Conservation (phyloP, 352 stramenopile genomes). For the Phytophthora uliginosa region DNA sequence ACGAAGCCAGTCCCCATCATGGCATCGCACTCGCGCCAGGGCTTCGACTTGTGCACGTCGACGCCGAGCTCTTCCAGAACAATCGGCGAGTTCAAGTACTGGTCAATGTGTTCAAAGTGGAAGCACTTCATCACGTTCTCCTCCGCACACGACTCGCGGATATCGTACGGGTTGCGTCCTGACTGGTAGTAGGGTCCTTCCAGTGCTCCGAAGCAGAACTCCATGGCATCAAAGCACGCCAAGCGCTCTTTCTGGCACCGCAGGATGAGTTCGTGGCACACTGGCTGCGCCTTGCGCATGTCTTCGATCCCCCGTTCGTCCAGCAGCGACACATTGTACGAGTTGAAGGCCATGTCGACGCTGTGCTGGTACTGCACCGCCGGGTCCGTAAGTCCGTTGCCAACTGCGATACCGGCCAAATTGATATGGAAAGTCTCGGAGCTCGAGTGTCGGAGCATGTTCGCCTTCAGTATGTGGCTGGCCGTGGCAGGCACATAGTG, state of each 20-base stretch:
- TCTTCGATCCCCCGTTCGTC: slow-evolving; percentile 44
- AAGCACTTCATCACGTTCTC: slow-evolving; percentile 75
- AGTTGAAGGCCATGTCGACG: slow-evolving; percentile 77
- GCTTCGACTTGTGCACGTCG: slow-evolving; percentile 54
- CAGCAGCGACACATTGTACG: slow-evolving; percentile 78
- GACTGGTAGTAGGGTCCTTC: slow-evolving; percentile 59
- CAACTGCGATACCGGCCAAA: slow-evolving; percentile 72
- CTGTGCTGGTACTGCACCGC: slow-evolving; percentile 74
- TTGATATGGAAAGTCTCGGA: slow-evolving; percentile 43
- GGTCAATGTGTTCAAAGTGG: slow-evolving; percentile 71
- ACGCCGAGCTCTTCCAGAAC: slow-evolving; percentile 50
- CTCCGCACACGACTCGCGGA: slow-evolving; percentile 62
- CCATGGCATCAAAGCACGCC: slow-evolving; percentile 56
- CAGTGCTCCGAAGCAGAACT: slow-evolving; percentile 68
- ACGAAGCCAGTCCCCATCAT: slow-evolving; percentile 93
- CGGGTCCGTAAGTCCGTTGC: slow-evolving; percentile 80
- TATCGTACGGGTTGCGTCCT: slow-evolving; percentile 81
- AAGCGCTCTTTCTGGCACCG: slow-evolving; percentile 58
- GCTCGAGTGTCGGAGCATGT: slow-evolving; percentile 40
- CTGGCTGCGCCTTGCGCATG: slow-evolving; percentile 65
- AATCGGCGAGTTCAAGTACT: slow-evolving; percentile 75
- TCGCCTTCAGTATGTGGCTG: slow-evolving; percentile 59
- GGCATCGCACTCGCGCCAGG: slow-evolving; percentile 95
- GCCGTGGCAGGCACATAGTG: slow-evolving; percentile 75
- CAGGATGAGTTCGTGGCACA: slow-evolving; percentile 65